Conservation (phyloP, 306 rosid genomes). For the Bauhinia variegata region DNA sequence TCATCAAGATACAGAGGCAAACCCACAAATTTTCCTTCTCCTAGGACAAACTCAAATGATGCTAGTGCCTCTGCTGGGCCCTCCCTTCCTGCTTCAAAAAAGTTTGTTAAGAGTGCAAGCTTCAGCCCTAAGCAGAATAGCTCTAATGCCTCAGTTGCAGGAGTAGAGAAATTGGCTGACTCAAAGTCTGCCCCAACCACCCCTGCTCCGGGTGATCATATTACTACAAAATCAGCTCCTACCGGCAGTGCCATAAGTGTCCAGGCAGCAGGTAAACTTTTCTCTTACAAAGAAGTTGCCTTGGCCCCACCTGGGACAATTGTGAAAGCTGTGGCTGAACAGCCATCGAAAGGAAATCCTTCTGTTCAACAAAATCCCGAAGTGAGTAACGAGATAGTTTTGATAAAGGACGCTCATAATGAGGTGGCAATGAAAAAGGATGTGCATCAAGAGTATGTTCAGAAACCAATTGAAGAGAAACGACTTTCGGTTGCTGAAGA, state of each 20-base stretch:
- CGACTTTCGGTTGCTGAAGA: slow-evolving; percentile 33
- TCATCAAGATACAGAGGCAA: slow-evolving; percentile 72
- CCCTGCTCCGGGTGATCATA: slow-evolving; percentile 65
- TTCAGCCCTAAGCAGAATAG: slow-evolving; percentile 72
- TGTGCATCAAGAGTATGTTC: slow-evolving; percentile 40
- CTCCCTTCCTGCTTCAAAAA: slow-evolving; percentile 56
- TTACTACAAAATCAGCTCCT: slow-evolving; percentile 57
- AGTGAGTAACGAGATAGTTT: slow-evolving; percentile 42
- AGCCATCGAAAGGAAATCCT: slow-evolving; percentile 58
- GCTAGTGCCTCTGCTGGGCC: slow-evolving; percentile 52
- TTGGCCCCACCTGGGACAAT: slow-evolving; percentile 96
- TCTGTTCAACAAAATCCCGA: slow-evolving; percentile 47
- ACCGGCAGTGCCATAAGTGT: slow-evolving; percentile 52
- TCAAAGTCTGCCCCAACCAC: slow-evolving; percentile 75
- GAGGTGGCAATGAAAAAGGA: slow-evolving; percentile 42
- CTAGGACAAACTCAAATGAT: slow-evolving; percentile 60
- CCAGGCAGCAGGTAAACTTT: slow-evolving; percentile 78
- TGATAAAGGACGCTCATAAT: slow-evolving; percentile 41
- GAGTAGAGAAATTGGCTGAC: slow-evolving; percentile 55
- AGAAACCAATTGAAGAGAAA: slow-evolving; percentile 45
- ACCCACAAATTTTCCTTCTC: slow-evolving; percentile 61
- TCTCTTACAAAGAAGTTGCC: slow-evolving; percentile 98
- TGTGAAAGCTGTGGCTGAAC: slow-evolving; percentile 88
- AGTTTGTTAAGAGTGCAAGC: slow-evolving; percentile 73
- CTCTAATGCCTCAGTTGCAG: slow-evolving; percentile 44